These are phyloP conservation scores for Dactylorhiza incarnata DNA, from an alignment of 106 monocot species.

Conservation along the genomic window DNA sequence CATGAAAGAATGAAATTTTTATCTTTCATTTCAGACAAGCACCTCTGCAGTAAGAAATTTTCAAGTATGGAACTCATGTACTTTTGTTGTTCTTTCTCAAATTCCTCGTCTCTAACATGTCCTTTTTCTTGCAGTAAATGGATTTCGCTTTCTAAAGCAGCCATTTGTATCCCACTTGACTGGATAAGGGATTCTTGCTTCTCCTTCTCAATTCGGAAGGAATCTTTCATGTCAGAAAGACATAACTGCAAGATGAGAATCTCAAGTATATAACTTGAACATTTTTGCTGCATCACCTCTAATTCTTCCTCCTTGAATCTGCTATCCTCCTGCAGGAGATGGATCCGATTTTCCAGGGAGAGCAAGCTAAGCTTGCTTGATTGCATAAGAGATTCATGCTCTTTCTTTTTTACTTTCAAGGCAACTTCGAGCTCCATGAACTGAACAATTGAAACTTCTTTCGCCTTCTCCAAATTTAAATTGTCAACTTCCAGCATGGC, in stretches of 20 bases:
- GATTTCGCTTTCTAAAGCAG: slow-evolving; percentile 11
- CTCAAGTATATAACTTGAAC: slow-evolving; percentile 7
- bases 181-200: slow-evolving; percentile 12
- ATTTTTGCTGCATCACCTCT: slow-evolving; percentile 8
- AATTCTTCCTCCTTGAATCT: slow-evolving; percentile 1
- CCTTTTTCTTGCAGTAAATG: slow-evolving; percentile 19
- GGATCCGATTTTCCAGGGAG: slow-evolving; percentile 19
- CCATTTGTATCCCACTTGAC: slow-evolving; percentile 13
- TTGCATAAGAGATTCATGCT: slow-evolving; percentile 14
- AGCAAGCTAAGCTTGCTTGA: slow-evolving; percentile 16
- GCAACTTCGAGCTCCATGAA: slow-evolving; percentile 26
- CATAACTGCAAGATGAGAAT: slow-evolving; percentile 12
- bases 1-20: slow-evolving; percentile 21
- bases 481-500: slow-evolving; percentile 27
- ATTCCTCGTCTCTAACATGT: slow-evolving; percentile 12
- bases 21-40: slow-evolving; percentile 44
- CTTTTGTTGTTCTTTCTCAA: slow-evolving; percentile 40
- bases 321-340: slow-evolving; percentile 19
- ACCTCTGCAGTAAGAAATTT: slow-evolving; percentile 36
- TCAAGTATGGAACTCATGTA: slow-evolving; percentile 29
- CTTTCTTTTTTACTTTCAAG: slow-evolving; percentile 22
- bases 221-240: slow-evolving; percentile 12
- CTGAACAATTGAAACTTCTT: slow-evolving; percentile 19
- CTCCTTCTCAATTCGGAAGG: slow-evolving; percentile 20
- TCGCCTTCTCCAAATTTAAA: slow-evolving; percentile 25